phyloP scores from a whole-genome alignment of 225 moss, liverwort and hornwort genomes.

The Takakia lepidozioides region DNA sequence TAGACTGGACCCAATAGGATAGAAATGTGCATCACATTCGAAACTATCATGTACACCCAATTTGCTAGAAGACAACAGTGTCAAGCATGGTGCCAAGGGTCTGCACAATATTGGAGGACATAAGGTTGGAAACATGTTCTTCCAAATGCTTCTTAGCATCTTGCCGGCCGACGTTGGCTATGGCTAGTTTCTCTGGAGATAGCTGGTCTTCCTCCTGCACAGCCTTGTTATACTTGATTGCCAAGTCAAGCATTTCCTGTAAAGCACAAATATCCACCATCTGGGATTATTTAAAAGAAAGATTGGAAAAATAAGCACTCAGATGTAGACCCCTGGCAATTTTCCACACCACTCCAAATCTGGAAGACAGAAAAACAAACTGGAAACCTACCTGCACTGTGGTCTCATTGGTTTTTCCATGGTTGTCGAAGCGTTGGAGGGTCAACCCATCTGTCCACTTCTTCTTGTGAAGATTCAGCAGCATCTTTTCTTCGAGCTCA shows the following conservation, averaged over 20 bases:
- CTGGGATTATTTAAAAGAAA: too few relatives aligned
- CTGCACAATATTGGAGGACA: conserved; percentile 97
- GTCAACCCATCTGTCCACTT: conserved; percentile 97
- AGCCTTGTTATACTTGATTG: conserved; percentile 89
- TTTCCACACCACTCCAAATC: too few relatives aligned
- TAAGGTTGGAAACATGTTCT: conserved; percentile 87
- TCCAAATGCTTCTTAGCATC: conserved; percentile 96
- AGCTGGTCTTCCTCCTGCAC: conserved; percentile 96
- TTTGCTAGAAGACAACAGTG: conserved; percentile 92
- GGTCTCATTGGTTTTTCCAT: conserved; percentile 79
- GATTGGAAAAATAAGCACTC: too few relatives aligned
- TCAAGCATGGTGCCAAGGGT: conserved; percentile 97
- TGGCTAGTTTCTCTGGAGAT: conserved; percentile 77
- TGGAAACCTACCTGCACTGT: conserved; percentile 75
- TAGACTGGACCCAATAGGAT: too few relatives aligned
- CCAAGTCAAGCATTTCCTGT: conserved; percentile 91
- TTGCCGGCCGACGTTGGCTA: conserved; percentile 92
- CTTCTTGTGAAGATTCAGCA: conserved; percentile 92
- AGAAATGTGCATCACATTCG: too few relatives aligned
- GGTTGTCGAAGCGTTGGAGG: conserved; percentile 76
- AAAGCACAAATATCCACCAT: too few relatives aligned
- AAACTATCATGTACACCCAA: too few relatives aligned
- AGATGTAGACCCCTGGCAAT: too few relatives aligned
- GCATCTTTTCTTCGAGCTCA: conserved; percentile 93
- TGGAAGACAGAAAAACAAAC: too few relatives aligned